A percentile compares a stretch with the other conserved stretches of the same genome.
These are phyloP conservation scores for Cyberlindnera nakhonratchasimensis DNA, from an alignment of 805 yeast genomes.

Conservation along the genomic window DNA sequence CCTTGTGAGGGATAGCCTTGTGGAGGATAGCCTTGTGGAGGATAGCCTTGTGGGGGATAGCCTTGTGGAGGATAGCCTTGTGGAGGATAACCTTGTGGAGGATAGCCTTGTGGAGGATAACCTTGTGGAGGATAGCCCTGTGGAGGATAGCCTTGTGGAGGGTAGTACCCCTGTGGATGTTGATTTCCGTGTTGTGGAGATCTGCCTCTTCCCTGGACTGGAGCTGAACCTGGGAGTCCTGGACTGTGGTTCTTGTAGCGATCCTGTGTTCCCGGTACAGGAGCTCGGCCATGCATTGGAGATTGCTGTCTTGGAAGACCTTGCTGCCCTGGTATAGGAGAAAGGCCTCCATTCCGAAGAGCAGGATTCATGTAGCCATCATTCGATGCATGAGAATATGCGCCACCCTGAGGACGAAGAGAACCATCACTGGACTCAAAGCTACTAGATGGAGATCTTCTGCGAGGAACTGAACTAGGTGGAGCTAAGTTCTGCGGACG, in stretches of 20 bases:
- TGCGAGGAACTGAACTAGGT: conserved; percentile 8
- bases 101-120: conserved; percentile 25
- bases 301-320: conserved; percentile 4
- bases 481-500: conserved; percentile 9
- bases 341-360: conserved; percentile 1
- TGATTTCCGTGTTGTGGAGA: conserved; percentile 13
- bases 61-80: conserved; percentile 21
- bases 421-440: conserved; percentile 16
- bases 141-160: conserved; percentile 9
- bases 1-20: conserved; percentile 25
- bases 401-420: conserved; percentile 12
- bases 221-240: conserved; percentile 8
- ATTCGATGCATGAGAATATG: conserved; percentile 2
- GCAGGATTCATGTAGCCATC: not conserved
- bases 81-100: conserved; percentile 18
- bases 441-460: conserved; percentile 11
- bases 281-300: conserved; percentile 1
- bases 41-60: conserved; percentile 21
- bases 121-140: conserved; percentile 15
- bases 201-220: conserved; percentile 10
- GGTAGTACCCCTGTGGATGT: conserved; percentile 10
- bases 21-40: conserved; percentile 28
- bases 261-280: not conserved
- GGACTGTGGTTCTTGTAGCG: conserved; percentile 9
- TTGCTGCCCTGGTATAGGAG: conserved; percentile 12